Evolutionary conservation across 2,329 filamentous ascomycete species (phyloP), one percentile per base, ranked within the genome.

Genomic region (Pleoardoris graminearum): DNA sequence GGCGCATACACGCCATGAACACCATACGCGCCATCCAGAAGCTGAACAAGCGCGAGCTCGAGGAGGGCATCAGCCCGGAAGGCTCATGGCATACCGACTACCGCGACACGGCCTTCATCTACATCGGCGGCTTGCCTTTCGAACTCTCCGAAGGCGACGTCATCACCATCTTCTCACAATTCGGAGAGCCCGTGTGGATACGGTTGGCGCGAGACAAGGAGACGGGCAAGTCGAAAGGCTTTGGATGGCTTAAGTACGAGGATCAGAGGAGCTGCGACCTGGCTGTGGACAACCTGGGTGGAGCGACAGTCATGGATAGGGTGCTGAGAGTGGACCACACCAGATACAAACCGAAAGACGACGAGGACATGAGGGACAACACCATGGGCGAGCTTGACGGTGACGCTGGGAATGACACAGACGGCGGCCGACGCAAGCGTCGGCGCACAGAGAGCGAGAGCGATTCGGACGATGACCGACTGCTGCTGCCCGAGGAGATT

Each of bases 71-170:
- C 62, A 82, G 87, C 2, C 87, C 92, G 36, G 86, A 91, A 75
- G 93, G 88, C 58, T 97, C 93, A 51, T 97, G 93, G 93, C 93
- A 97, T 73, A 87, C 88, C 72, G 95, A 99, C 79, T 99, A 97
- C 77, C 90, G 91, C 76, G 94, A 96, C 77, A 97, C 94, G 1
- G 95, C 94, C 54, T 99, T 93, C 74, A 80, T 99, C 71, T 96
- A 97, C 80, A 92, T 99, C 63, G 95, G 95, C 68, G 93, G 93
- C 23, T 82, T 99, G 11, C 91, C 92, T 3, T 96, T 89, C 75
- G 90, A 96, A 67, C 82, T 99, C 35, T 91, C 91, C 43, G 94
- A 99, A 78, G 95, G 95, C 75, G 94, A 99, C 75, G 83, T 99
- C 57, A 85, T 97, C 61, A 92, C 92, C 10, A 95, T 99, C 55